These are phyloP conservation scores for Mrakia frigida DNA, from an alignment of 768 basidiomycete species.

Conservation along the genomic window DNA sequence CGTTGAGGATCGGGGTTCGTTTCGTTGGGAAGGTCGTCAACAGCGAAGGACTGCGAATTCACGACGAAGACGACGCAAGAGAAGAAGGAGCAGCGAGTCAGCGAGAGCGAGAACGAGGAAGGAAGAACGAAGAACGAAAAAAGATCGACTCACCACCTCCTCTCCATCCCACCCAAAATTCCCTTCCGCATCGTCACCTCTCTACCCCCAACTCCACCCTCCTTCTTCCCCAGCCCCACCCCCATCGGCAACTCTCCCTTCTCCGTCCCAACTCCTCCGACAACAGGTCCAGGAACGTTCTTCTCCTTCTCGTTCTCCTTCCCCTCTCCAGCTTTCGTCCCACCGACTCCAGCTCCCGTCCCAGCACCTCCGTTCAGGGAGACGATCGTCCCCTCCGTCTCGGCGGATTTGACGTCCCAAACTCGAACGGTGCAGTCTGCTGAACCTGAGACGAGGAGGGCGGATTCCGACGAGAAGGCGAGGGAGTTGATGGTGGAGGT, in stretches of 20 bases:
- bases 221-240: conserved; percentile 21
- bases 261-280: neutral
- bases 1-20: conserved; percentile 83
- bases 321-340: neutral
- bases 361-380: neutral
- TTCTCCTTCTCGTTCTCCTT: neutral
- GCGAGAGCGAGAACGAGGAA: neutral
- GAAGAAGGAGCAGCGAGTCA: neutral
- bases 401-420: conserved; percentile 86
- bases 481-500: conserved; percentile 82
- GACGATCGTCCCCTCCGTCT: conserved; percentile 40
- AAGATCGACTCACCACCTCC: neutral
- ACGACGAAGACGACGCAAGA: too few species aligned
- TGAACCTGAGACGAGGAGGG: conserved; percentile 80
- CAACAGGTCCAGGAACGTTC: neutral
- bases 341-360: conserved; percentile 18
- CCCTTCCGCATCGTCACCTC: neutral
- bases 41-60: conserved; percentile 65
- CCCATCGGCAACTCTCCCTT: conserved; percentile 29
- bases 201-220: neutral
- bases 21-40: conserved; percentile 91
- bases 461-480: conserved; percentile 86
- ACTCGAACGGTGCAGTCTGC: conserved; percentile 97
- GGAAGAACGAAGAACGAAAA: neutral
- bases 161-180: conserved; percentile 1